Evolutionary conservation across 257 asterid genomes (phyloP).

Genomic region (Parsonsia alboflavescens): DNA sequence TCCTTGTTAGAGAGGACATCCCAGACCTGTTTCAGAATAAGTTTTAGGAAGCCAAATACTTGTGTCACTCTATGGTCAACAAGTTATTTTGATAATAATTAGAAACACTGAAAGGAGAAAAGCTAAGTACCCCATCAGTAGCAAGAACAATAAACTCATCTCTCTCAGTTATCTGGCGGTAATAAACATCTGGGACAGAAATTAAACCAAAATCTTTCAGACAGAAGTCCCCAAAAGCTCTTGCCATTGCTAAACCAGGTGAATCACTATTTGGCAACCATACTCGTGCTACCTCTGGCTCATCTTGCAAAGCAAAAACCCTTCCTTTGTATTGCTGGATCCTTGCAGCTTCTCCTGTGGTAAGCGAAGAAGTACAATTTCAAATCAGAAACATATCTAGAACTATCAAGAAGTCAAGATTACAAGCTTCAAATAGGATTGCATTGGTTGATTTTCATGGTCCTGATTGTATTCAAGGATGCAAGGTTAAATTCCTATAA

Average conservation of each 20-base stretch:
- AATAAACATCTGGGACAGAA: constrained; percentile 90
- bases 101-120: background rate
- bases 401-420: background rate
- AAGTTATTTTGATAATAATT: background rate
- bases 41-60: background rate
- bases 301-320: constrained; percentile 97
- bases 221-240: constrained; percentile 99
- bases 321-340: constrained; percentile 92
- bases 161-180: constrained; percentile 59
- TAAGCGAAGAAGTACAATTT: constrained; percentile 5
- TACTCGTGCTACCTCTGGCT: constrained; percentile 98
- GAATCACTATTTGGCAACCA: constrained; percentile 98
- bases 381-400: background rate
- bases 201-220: constrained; percentile 93
- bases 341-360: constrained; percentile 86
- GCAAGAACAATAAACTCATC: constrained; percentile 89
- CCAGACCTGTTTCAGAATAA: constrained; percentile 64
- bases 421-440: background rate
- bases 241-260: constrained; percentile 98
- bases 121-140: constrained; percentile 72
- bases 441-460: background rate
- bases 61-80: background rate
- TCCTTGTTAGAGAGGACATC: constrained; percentile 95
- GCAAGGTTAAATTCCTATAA: background rate
- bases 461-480: background rate